phyloP scores from a whole-genome alignment of 2,329 filamentous ascomycete genomes.

The Chrysosporium queenslandicum region DNA sequence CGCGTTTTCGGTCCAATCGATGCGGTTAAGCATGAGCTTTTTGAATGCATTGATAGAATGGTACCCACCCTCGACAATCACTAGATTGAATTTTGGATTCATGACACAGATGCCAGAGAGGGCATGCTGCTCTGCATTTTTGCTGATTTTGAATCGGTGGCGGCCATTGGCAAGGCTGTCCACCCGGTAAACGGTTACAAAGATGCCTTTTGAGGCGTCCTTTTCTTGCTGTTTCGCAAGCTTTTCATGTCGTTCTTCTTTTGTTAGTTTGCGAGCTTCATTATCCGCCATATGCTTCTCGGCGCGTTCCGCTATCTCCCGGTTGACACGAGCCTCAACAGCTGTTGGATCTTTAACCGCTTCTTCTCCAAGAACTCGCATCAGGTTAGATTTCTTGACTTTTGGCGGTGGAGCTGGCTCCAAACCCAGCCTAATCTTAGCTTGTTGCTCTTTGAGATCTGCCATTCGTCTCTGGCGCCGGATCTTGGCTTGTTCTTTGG shows the following conservation, averaged over 20 bases:
- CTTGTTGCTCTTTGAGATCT: constrained; percentile 89
- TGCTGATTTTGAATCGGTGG: constrained; percentile 84
- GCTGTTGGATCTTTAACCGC: constrained; percentile 94
- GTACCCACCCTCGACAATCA: constrained; percentile 83
- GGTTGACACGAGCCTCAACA: constrained; percentile 86
- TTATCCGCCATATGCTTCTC: constrained; percentile 69
- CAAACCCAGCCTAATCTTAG: constrained; percentile 84
- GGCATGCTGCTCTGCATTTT: constrained; percentile 80
- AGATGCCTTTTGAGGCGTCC: constrained; percentile 77
- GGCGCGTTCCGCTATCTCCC: constrained; percentile 79
- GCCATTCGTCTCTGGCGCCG: constrained; percentile 83
- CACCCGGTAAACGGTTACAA: constrained; percentile 80
- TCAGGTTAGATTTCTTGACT: constrained; percentile 93
- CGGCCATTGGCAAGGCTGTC: constrained; percentile 82
- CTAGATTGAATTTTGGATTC: constrained; percentile 76
- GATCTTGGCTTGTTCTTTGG: constrained; percentile 82
- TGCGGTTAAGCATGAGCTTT: constrained; percentile 85
- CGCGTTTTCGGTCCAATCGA: constrained; percentile 88
- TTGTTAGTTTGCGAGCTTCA: constrained; percentile 74
- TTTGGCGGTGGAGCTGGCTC: constrained; percentile 87
- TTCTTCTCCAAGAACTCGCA: constrained; percentile 89
- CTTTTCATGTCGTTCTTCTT: constrained; percentile 80
- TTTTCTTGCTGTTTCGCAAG: constrained; percentile 70
- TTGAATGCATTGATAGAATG: constrained; percentile 76
- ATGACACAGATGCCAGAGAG: constrained; percentile 87